Conservation (phyloP, 2,329 filamentous ascomycete genomes). For the Aspergillus puulaauensis region DNA sequence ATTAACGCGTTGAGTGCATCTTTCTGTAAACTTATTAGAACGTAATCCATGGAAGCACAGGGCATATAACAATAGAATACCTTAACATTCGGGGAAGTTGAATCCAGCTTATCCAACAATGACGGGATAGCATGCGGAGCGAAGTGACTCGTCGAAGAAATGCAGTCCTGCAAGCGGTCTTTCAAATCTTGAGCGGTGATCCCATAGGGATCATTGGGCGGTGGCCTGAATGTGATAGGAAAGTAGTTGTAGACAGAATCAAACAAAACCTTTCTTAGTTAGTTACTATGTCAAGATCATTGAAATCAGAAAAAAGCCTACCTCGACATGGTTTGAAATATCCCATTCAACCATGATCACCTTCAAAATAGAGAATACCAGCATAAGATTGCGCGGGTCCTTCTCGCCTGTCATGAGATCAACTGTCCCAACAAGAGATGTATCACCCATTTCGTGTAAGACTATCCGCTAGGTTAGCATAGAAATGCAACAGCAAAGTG, state of each 20-base stretch:
- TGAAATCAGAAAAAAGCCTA: conserved; percentile 24
- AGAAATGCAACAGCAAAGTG: background rate
- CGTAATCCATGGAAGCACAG: background rate
- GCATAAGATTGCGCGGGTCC: conserved; percentile 68
- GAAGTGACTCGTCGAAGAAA: conserved; percentile 61
- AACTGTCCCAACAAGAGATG: conserved; percentile 62
- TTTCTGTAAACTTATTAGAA: conserved; percentile 44
- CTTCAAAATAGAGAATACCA: conserved; percentile 66
- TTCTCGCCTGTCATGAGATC: conserved; percentile 68
- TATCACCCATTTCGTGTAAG: conserved; percentile 57
- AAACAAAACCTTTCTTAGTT: conserved; percentile 51
- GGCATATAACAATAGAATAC: conserved; percentile 31
- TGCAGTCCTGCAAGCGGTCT: conserved; percentile 62
- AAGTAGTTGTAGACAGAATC: conserved; percentile 72
- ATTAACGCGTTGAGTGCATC: conserved; percentile 65
- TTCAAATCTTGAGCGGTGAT: conserved; percentile 70
- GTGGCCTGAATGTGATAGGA: conserved; percentile 68
- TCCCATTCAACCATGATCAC: conserved; percentile 70
- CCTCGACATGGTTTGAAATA: conserved; percentile 60
- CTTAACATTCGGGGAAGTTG: conserved; percentile 67
- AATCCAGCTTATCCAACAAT: conserved; percentile 67
- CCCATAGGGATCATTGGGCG: conserved; percentile 67
- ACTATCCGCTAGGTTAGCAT: conserved; percentile 33
- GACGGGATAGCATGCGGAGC: conserved; percentile 68
- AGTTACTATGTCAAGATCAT: conserved; percentile 11